These are phyloP conservation scores for Neobulgaria alba DNA, from an alignment of 2,329 filamentous ascomycete species.

Conservation along the genomic window DNA sequence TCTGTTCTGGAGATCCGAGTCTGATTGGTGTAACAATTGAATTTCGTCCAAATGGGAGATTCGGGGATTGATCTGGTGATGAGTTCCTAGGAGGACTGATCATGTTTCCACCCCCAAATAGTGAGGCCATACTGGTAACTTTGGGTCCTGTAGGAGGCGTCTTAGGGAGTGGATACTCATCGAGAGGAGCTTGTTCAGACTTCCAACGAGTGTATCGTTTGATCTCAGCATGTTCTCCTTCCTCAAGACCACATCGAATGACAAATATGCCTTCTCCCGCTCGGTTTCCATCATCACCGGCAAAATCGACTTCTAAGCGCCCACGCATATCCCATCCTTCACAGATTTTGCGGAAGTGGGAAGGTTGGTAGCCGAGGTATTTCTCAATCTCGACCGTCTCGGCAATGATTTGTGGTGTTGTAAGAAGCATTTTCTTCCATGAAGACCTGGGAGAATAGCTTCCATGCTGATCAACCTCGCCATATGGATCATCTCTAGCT, in stretches of 20 bases:
- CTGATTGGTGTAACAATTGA: conserved; percentile 8
- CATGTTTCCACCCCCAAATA: conserved; percentile 26
- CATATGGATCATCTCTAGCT: conserved; percentile 64
- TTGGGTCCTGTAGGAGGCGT: conserved; percentile 20
- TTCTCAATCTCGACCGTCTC: conserved; percentile 78
- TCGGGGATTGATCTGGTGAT: conserved; percentile 15
- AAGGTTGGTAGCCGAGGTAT: conserved; percentile 63
- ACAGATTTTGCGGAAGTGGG: conserved; percentile 70
- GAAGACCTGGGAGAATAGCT: conserved; percentile 77
- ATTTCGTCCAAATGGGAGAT: conserved; percentile 21
- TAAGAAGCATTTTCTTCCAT: conserved; percentile 62
- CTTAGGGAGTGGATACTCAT: conserved; percentile 26
- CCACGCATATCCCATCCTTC: conserved; percentile 89
- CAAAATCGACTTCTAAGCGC: conserved; percentile 80
- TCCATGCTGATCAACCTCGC: conserved; percentile 56
- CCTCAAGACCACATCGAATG: conserved; percentile 53
- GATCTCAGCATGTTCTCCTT: conserved; percentile 34
- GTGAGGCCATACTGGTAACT: conserved; percentile 21
- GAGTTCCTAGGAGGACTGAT: conserved; percentile 18
- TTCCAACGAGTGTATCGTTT: conserved; percentile 50
- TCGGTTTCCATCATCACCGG: conserved; percentile 64
- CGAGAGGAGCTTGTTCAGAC: conserved; percentile 24
- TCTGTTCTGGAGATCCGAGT: conserved; percentile 12
- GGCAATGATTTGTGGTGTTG: conserved; percentile 58
- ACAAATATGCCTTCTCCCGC: conserved; percentile 72